Conservation (phyloP, 768 basidiomycete genomes). For the Tubosaeta brunneosetosa region DNA sequence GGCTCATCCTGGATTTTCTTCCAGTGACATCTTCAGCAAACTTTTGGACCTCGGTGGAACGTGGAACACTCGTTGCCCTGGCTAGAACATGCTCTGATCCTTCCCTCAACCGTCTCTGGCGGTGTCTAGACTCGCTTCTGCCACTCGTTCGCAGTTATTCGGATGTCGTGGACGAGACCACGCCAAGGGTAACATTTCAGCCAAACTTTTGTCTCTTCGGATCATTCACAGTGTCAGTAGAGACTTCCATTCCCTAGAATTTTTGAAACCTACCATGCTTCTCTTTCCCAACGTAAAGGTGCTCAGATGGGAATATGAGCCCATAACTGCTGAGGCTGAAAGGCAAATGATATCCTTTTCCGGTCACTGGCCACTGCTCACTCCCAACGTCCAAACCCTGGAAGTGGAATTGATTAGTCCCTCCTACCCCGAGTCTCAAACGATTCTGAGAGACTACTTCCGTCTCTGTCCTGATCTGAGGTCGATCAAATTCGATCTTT, state of each 20-base stretch:
- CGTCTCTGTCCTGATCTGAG: not conserved
- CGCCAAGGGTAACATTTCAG: not conserved
- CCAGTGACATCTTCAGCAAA: not conserved
- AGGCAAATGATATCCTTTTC: too few relatives aligned
- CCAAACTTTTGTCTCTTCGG: not conserved
- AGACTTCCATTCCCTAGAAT: not conserved
- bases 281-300: not conserved
- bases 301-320: not conserved
- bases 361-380: not conserved
- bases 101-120: slow-evolving; percentile 5
- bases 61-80: not conserved
- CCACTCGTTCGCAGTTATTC: slow-evolving; percentile 1
- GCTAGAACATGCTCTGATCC: slow-evolving; percentile 2
- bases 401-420: not conserved
- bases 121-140: not conserved
- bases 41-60: not conserved
- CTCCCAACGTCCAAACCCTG: not conserved
- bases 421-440: not conserved
- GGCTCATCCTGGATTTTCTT: not conserved
- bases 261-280: not conserved
- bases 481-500: not conserved
- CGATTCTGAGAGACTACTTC: not conserved
- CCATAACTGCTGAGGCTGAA: too few relatives aligned
- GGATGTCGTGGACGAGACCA: not conserved
- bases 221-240: not conserved